Conservation (phyloP, 345 rosid genomes). For the Physaria fendleri region DNA sequence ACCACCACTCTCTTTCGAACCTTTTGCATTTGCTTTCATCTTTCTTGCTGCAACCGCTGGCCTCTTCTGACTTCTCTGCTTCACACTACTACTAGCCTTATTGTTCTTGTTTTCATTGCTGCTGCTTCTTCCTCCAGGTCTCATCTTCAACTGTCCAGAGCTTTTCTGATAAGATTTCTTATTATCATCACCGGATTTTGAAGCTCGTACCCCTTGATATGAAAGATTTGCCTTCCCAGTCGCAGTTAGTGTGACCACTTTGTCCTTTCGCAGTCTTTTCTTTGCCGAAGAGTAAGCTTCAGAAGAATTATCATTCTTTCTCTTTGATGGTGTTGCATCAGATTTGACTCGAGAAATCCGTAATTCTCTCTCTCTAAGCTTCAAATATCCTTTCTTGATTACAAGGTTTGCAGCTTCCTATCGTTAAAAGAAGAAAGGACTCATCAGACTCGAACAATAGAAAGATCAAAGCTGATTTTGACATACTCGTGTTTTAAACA, state of each 20-base stretch:
- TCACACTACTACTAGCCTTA: conserved; percentile 26
- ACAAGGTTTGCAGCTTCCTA: conserved; percentile 79
- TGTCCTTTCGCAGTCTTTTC: conserved; percentile 38
- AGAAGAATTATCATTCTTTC: conserved; percentile 37
- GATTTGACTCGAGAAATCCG: conserved; percentile 54
- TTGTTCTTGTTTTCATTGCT: conserved; percentile 1
- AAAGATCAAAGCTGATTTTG: background rate
- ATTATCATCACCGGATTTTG: conserved; percentile 52
- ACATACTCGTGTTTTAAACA: conserved; percentile 78
- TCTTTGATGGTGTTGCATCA: conserved; percentile 64
- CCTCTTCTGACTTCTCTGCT: conserved; percentile 46
- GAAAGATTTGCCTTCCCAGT: conserved; percentile 37
- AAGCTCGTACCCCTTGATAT: conserved; percentile 85
- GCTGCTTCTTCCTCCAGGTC: conserved; percentile 28
- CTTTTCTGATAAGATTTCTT: conserved; percentile 38
- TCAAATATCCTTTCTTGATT: conserved; percentile 52
- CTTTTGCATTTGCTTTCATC: conserved; percentile 45
- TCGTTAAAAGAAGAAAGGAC: background rate
- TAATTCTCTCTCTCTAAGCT: conserved; percentile 71
- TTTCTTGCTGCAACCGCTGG: conserved; percentile 87
- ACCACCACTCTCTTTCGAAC: conserved; percentile 33
- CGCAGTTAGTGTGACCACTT: conserved; percentile 38
- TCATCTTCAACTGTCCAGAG: conserved; percentile 28
- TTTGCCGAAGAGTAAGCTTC: conserved; percentile 36
- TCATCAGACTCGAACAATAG: background rate